Base-by-base conservation (phyloP, 2,329 filamentous ascomycete species). In the Myriosclerotinia scirpicola region DNA sequence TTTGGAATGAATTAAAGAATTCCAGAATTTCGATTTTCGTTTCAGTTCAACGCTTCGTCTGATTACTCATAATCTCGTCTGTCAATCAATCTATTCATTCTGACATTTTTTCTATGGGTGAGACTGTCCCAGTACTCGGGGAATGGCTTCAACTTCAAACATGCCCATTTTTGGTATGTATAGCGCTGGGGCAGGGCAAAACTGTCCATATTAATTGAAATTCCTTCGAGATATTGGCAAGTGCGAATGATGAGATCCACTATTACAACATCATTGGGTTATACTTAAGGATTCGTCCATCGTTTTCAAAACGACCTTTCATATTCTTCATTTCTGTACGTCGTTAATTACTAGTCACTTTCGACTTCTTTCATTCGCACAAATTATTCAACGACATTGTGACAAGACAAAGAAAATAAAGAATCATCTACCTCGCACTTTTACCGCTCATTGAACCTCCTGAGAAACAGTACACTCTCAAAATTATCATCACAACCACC, bases 151-250 rank as follows among this genome's bases (percentile, higher is more conserved):
- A 17, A 40, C 55, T 15, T 53, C 52, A 59, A 34, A 44, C 11
- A 40, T 46, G 2, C 55, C 55, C 26, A 59, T 34, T 36, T 46
- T 46, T 44, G 55, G 17, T 59, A 42, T 59, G 12, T 48, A 20
- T 60, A 36, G 42, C 42, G 30, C 56, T 48, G 42, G 20, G n/a
- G 40, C 44, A 48, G 20, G 44, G 46, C 20, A 60, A 60, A 26
- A 3, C 4, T 48, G 22, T 22, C 42, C 44, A 60, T 20, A 50
- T 60, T 60, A 38, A 50, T 60, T 60, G 36, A 12, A 60, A 50
- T 50, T 60, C 42, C 56, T 60, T 17, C 9, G 30, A 17, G 30
- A 48, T 48, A 48, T 60, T 60, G 56, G 20, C 42, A 60, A 48
- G 56, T 40, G 12, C 56, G 17, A 26, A 48, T 11, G 56, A 22